phyloP scores from a whole-genome alignment of 2,329 filamentous ascomycete species.

The Coniochaeta hoffmannii region DNA sequence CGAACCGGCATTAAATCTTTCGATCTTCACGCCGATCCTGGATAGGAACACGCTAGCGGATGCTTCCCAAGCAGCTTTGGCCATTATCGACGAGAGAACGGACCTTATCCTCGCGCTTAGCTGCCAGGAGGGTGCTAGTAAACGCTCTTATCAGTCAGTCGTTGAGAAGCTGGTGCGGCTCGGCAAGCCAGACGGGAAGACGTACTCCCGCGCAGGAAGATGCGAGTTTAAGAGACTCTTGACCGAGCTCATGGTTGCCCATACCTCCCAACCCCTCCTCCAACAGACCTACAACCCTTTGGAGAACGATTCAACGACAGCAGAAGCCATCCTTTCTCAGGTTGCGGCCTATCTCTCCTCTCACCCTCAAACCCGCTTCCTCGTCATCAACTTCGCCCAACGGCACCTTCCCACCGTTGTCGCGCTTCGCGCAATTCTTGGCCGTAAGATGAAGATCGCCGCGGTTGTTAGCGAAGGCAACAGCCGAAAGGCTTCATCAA shows the following conservation, averaged over 20 bases:
- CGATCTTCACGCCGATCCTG: constrained; percentile 28
- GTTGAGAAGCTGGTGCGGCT: constrained; percentile 47
- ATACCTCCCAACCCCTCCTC: constrained; percentile 41
- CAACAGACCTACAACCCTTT: constrained; percentile 48
- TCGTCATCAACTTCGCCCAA: constrained; percentile 51
- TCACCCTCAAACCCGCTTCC: constrained; percentile 41
- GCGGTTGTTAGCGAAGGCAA: constrained; percentile 43
- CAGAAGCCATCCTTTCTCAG: constrained; percentile 51
- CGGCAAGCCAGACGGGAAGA: constrained; percentile 31
- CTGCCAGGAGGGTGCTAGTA: constrained; percentile 45
- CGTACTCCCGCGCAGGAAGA: constrained; percentile 43
- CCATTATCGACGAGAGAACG: constrained; percentile 25
- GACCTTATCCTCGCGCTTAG: constrained; percentile 56
- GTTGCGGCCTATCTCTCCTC: constrained; percentile 51
- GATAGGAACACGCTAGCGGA: constrained; percentile 32
- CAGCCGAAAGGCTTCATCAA: constrained; percentile 9
- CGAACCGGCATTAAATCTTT: constrained; percentile 4
- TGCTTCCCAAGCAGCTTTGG: constrained; percentile 14
- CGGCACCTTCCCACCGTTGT: constrained; percentile 49
- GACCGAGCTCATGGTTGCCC: constrained; percentile 39
- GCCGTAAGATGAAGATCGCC: constrained; percentile 49
- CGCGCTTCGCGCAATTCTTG: constrained; percentile 50
- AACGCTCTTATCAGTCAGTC: constrained; percentile 39
- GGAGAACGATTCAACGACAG: constrained; percentile 44
- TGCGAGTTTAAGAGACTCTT: constrained; percentile 39